These are phyloP conservation scores for Botrytis hyacinthi DNA, from an alignment of 2,329 filamentous ascomycete species.

Conservation along the genomic window DNA sequence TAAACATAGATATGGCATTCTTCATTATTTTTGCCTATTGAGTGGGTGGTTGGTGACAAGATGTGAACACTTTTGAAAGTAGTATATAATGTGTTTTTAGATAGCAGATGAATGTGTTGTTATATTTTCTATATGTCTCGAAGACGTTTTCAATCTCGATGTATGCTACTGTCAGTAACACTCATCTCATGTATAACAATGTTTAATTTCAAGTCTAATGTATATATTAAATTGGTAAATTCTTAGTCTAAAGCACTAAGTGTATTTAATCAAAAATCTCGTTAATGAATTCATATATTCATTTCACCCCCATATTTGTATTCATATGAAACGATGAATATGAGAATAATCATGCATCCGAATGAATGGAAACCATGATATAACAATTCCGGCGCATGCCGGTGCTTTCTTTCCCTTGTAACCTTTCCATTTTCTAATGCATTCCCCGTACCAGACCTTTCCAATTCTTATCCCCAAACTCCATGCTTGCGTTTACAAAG, in stretches of 20 bases:
- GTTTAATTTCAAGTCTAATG: not conserved
- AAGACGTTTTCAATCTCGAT: no score
- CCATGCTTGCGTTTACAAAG: constrained; percentile 2
- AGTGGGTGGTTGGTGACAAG: not conserved
- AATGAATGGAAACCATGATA: not conserved
- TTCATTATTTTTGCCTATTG: not conserved
- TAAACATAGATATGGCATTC: not conserved
- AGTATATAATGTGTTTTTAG: not conserved
- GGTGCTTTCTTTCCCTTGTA: not conserved
- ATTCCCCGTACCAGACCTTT: not conserved
- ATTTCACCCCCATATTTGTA: not conserved
- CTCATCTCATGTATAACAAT: not conserved
- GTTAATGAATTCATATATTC: not conserved
- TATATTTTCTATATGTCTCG: not conserved
- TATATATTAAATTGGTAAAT: not conserved
- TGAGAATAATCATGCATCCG: not conserved
- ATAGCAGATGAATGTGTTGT: not conserved
- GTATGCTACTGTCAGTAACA: not conserved
- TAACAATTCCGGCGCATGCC: not conserved
- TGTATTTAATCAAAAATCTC: not conserved
- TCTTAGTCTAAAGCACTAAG: not conserved
- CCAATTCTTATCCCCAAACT: not conserved
- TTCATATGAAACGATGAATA: not conserved
- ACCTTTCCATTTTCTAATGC: constrained; percentile 1
- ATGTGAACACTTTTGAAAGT: not conserved